Conservation (phyloP, 2,329 filamentous ascomycete genomes). For the Zalaria obscura region DNA sequence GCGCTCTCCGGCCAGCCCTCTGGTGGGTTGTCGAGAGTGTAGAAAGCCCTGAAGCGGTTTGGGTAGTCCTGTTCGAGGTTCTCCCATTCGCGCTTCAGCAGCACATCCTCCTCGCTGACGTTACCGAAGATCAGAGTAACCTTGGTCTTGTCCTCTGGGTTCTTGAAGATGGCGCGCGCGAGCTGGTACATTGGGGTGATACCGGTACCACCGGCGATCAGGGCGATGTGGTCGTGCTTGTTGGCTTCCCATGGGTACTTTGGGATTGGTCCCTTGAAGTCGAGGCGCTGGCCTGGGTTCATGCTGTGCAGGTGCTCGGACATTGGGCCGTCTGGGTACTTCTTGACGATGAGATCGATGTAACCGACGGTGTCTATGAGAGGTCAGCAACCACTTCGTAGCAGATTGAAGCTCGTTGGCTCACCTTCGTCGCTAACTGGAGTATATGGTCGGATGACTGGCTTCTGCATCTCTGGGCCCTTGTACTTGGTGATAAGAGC, state of each 20-base stretch:
- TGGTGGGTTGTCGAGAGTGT: constrained; percentile 74
- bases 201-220: constrained; percentile 88
- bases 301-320: constrained; percentile 76
- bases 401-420: constrained; percentile 10
- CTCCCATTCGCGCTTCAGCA: constrained; percentile 73
- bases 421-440: constrained; percentile 73
- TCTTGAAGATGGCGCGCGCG: constrained; percentile 79
- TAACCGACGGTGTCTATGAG: constrained; percentile 55
- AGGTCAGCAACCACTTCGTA: not conserved
- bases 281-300: constrained; percentile 65
- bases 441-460: constrained; percentile 83
- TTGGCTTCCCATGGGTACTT: constrained; percentile 85
- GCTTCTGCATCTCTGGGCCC: constrained; percentile 67
- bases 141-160: constrained; percentile 93
- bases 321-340: constrained; percentile 84
- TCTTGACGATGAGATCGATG: constrained; percentile 83
- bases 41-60: constrained; percentile 88
- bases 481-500: constrained; percentile 88
- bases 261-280: constrained; percentile 88
- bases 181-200: constrained; percentile 99
- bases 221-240: constrained; percentile 79
- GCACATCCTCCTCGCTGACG: constrained; percentile 75
- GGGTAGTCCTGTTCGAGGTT: constrained; percentile 91
- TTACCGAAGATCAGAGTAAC: constrained; percentile 93
- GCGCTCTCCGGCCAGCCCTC: constrained; percentile 57